Evolutionary conservation across 2,329 filamentous ascomycete species (phyloP).

Genomic region (Dactylellina leptospora): DNA sequence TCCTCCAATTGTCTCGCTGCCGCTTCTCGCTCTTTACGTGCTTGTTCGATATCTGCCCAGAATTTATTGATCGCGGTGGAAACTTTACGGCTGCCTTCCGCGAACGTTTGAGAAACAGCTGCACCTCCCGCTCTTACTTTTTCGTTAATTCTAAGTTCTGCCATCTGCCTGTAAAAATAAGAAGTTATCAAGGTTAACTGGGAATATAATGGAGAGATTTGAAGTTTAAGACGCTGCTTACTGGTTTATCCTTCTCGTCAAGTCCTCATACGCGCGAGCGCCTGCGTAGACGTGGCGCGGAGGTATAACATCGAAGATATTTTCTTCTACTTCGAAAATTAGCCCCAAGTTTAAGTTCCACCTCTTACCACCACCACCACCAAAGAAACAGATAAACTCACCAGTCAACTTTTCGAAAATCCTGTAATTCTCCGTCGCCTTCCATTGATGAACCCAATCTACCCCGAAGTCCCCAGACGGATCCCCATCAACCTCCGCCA

Average conservation of each 20-base stretch:
- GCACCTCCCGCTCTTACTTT: slow-evolving; percentile 83
- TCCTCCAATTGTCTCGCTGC: slow-evolving; percentile 73
- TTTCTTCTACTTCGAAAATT: slow-evolving; percentile 78
- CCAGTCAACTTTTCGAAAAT: slow-evolving; percentile 75
- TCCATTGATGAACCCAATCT: slow-evolving; percentile 90
- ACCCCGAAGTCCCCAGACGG: slow-evolving; percentile 82
- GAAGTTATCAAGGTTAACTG: too few relatives aligned
- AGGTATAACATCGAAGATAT: slow-evolving; percentile 88
- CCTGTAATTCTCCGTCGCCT: slow-evolving; percentile 85
- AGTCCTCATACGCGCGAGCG: slow-evolving; percentile 90
- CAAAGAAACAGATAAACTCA: slow-evolving; percentile 22
- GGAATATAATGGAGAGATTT: too few relatives aligned
- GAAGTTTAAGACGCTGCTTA: slow-evolving; percentile 57
- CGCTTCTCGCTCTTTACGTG: slow-evolving; percentile 69
- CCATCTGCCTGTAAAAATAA: slow-evolving; percentile 71
- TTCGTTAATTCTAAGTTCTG: slow-evolving; percentile 92
- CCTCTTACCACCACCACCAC: not conserved
- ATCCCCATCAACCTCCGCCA: slow-evolving; percentile 74
- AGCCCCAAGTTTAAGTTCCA: not conserved
- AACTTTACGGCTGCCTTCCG: slow-evolving; percentile 86
- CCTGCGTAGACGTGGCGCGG: slow-evolving; percentile 93
- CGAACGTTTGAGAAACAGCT: slow-evolving; percentile 85
- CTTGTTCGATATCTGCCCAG: slow-evolving; percentile 86
- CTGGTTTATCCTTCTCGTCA: slow-evolving; percentile 86
- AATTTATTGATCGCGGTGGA: slow-evolving; percentile 85